These are phyloP conservation scores for Pseudocercospora cruenta DNA, from an alignment of 2,329 filamentous ascomycete species.

Conservation along the genomic window DNA sequence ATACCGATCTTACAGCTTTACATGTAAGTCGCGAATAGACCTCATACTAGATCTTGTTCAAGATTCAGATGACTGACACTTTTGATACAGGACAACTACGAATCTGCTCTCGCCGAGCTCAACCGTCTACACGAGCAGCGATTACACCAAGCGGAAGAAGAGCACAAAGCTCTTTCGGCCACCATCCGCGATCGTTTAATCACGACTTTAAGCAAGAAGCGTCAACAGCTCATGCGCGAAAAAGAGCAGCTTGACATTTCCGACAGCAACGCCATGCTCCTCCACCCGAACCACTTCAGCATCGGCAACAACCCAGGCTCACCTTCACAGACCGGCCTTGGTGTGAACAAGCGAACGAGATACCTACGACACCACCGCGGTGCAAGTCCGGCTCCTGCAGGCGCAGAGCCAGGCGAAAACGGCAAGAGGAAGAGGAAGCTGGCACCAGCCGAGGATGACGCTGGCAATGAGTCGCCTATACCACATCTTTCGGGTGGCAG, in stretches of 20 bases:
- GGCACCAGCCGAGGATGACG: slow-evolving; percentile 57
- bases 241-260: slow-evolving; percentile 70
- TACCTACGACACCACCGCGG: slow-evolving; percentile 60
- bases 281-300: slow-evolving; percentile 68
- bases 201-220: slow-evolving; percentile 60
- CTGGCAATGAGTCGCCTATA: slow-evolving; percentile 61
- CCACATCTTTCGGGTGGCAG: slow-evolving; percentile 52
- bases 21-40: slow-evolving; percentile 62
- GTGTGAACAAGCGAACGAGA: slow-evolving; percentile 62
- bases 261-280: slow-evolving; percentile 66
- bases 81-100: slow-evolving; percentile 58
- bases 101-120: slow-evolving; percentile 59
- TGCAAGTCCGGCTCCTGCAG: slow-evolving; percentile 31
- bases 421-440: slow-evolving; percentile 63
- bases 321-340: slow-evolving; percentile 59
- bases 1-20: slow-evolving; percentile 78
- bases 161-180: slow-evolving; percentile 61
- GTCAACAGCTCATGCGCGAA: slow-evolving; percentile 62
- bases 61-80: neutral
- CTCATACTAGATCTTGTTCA: neutral
- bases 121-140: slow-evolving; percentile 62
- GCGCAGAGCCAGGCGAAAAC: slow-evolving; percentile 45
- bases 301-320: slow-evolving; percentile 64
- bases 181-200: slow-evolving; percentile 66
- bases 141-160: slow-evolving; percentile 64